phyloP scores from a whole-genome alignment of 129 eudicot species.

The Escallonia rubra region DNA sequence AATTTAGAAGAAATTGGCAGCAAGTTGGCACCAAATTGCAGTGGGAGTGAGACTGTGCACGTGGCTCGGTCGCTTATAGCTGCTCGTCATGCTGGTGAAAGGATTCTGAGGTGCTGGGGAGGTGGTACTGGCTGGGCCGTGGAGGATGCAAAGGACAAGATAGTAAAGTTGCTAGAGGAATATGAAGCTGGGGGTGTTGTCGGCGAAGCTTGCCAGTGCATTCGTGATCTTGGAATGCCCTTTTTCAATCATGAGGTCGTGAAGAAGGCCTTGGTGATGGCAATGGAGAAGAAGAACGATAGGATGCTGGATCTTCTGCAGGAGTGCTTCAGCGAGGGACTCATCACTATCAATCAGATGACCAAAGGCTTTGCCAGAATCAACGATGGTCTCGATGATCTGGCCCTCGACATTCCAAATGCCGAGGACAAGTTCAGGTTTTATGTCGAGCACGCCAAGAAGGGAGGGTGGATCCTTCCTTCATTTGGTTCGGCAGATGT shows the following conservation, averaged over 20 bases:
- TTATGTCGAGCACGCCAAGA: constrained; percentile 54
- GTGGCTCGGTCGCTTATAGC: constrained; percentile 58
- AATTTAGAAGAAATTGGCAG: constrained; percentile 64
- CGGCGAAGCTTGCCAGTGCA: constrained; percentile 79
- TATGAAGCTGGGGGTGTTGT: constrained; percentile 74
- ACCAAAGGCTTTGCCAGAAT: constrained; percentile 74
- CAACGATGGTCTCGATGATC: constrained; percentile 71
- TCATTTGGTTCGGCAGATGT: constrained; percentile 27
- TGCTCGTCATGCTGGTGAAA: constrained; percentile 84
- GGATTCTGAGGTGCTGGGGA: constrained; percentile 87
- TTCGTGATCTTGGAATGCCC: constrained; percentile 80
- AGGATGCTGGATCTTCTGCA: constrained; percentile 70
- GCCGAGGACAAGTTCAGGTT: constrained; percentile 49
- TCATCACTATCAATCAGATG: constrained; percentile 83
- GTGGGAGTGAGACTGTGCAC: constrained; percentile 64
- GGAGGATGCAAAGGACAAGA: constrained; percentile 88
- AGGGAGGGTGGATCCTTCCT: constrained; percentile 57
- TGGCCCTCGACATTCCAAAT: constrained; percentile 83
- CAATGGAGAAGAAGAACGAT: constrained; percentile 89
- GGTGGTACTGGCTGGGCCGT: constrained; percentile 97
- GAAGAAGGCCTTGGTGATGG: constrained; percentile 85
- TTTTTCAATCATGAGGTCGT: constrained; percentile 90
- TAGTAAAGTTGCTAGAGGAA: constrained; percentile 70
- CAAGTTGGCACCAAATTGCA: constrained; percentile 48
- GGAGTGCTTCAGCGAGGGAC: constrained; percentile 74